Evolutionary conservation across 2,329 filamentous ascomycete genomes (phyloP).

Genomic region (Monilinia aucupariae): DNA sequence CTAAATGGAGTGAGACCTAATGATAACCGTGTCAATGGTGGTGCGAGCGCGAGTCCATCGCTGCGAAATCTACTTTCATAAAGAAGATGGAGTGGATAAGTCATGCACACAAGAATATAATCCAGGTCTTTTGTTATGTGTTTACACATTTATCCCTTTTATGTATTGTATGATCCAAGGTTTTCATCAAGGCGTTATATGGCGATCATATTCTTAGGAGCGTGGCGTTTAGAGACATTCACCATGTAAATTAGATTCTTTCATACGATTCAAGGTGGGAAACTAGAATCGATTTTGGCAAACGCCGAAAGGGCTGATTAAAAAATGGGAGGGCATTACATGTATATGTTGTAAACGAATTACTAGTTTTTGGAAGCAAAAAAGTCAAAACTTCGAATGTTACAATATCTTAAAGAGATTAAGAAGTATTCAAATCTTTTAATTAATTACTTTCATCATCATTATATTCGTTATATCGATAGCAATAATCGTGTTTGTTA

Average conservation of each 20-base stretch:
- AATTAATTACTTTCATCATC: too few relatives aligned
- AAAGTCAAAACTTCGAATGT: not conserved
- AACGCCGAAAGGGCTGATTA: not conserved
- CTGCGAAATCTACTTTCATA: slow-evolving; percentile 67
- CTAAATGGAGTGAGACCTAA: slow-evolving; percentile 34
- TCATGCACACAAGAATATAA: not conserved
- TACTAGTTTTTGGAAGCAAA: not conserved
- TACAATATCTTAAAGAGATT: too few relatives aligned
- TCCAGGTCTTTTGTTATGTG: not conserved
- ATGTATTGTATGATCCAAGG: slow-evolving; percentile 36
- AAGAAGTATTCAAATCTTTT: too few relatives aligned
- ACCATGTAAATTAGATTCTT: slow-evolving; percentile 13
- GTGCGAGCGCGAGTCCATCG: slow-evolving; percentile 74
- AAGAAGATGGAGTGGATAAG: not conserved
- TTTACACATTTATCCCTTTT: slow-evolving; percentile 35
- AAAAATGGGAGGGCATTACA: not conserved
- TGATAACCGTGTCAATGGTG: slow-evolving; percentile 48
- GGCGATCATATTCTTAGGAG: slow-evolving; percentile 8
- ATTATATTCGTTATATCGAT: too few relatives aligned
- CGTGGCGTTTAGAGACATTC: slow-evolving; percentile 12
- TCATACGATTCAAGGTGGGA: not conserved
- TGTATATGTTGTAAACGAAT: not conserved
- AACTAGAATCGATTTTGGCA: slow-evolving; percentile 9
- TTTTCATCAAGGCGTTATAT: slow-evolving; percentile 8
- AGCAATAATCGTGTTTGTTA: too few relatives aligned